These are phyloP conservation scores for Xylaria arbuscula DNA, from an alignment of 2,329 filamentous ascomycete genomes.

Conservation along the genomic window DNA sequence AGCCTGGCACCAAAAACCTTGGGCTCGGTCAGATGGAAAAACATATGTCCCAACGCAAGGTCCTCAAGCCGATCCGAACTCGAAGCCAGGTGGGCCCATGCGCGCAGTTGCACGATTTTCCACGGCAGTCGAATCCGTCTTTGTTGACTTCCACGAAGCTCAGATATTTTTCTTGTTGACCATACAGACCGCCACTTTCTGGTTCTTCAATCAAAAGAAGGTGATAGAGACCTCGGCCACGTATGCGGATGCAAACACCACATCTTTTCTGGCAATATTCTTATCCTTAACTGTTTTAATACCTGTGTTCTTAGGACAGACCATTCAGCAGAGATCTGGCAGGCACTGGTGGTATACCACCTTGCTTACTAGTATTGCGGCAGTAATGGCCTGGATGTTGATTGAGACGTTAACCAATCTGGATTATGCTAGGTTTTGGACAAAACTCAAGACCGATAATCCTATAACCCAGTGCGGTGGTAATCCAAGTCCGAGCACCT, in stretches of 20 bases:
- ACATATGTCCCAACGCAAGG: neutral
- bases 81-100: neutral
- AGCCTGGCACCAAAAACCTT: neutral
- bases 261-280: neutral
- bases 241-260: neutral
- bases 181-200: slow-evolving; percentile 13
- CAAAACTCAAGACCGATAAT: neutral
- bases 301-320: slow-evolving; percentile 15
- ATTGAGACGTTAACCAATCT: neutral
- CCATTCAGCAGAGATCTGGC: neutral
- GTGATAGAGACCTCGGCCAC: neutral
- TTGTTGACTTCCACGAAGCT: slow-evolving; percentile 18
- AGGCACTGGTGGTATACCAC: slow-evolving; percentile 22
- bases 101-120: neutral
- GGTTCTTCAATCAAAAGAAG: neutral
- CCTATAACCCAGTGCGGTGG: neutral
- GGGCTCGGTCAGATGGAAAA: neutral
- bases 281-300: neutral
- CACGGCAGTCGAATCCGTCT: neutral
- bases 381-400: neutral
- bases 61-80: neutral
- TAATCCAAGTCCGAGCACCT: neutral
- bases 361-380: neutral
- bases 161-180: slow-evolving; percentile 12
- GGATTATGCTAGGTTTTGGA: neutral